phyloP scores from a whole-genome alignment of 257 asterid genomes.

The Fraxinus quadrangulata region DNA sequence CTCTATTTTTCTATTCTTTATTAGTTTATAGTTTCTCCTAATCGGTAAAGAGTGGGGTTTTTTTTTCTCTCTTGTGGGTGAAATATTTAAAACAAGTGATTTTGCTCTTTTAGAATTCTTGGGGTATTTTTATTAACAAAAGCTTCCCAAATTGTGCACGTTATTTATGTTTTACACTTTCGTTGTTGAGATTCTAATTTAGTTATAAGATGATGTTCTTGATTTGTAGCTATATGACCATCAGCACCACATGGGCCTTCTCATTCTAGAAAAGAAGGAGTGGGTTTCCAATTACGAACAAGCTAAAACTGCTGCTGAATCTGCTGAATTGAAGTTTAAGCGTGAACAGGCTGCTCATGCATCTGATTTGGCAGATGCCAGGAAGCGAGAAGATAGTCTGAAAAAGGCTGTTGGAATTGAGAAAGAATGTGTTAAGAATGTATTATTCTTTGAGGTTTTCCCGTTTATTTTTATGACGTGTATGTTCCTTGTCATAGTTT shows the following conservation, averaged over 20 bases:
- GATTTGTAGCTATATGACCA: conserved; percentile 67
- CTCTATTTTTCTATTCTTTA: neutral
- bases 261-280: conserved; percentile 46
- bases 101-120: neutral
- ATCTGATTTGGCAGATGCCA: conserved; percentile 63
- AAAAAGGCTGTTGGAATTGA: conserved; percentile 88
- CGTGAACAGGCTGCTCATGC: conserved; percentile 21
- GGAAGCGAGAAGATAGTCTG: conserved; percentile 76
- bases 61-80: neutral
- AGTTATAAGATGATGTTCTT: conserved; percentile 18
- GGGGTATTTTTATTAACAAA: conserved; percentile 6
- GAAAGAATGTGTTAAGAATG: conserved; percentile 93
- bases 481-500: neutral
- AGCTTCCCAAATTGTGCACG: neutral
- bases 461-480: conserved; percentile 4
- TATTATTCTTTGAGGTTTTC: conserved; percentile 30
- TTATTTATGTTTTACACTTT: neutral
- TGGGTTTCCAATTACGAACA: conserved; percentile 80
- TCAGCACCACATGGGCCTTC: conserved; percentile 97
- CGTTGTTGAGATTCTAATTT: conserved; percentile 3
- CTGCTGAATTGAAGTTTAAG: conserved; percentile 59
- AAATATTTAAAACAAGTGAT: neutral
- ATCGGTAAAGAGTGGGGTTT: neutral
- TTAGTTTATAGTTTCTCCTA: neutral
- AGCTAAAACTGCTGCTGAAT: conserved; percentile 42